phyloP scores from a whole-genome alignment of 345 rosid genomes.

The Citrus maxima region DNA sequence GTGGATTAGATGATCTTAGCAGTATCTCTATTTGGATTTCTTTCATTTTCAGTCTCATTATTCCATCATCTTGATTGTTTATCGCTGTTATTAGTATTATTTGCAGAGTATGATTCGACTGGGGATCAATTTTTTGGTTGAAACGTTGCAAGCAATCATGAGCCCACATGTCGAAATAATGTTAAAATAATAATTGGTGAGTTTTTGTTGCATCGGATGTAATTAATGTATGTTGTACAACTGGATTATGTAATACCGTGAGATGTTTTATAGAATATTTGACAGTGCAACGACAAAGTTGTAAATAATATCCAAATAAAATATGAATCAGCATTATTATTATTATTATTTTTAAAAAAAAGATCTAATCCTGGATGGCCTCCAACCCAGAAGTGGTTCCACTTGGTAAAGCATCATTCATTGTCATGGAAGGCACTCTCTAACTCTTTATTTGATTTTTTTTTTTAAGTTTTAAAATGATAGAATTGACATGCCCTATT shows the following conservation, averaged over 20 bases:
- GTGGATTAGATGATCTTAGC: background rate
- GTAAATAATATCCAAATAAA: too few species aligned
- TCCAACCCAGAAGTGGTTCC: constrained; percentile 12
- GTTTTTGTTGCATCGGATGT: too few species aligned
- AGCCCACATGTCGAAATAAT: constrained; percentile 23
- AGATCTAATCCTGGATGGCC: constrained; percentile 10
- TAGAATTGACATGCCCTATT: too few species aligned
- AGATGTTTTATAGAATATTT: too few species aligned
- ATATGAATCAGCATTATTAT: too few species aligned
- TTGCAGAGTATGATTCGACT: background rate
- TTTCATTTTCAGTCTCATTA: constrained; percentile 3
- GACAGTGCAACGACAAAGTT: too few species aligned
- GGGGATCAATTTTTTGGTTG: background rate
- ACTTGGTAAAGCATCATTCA: constrained; percentile 21
- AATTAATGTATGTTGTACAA: too few species aligned
- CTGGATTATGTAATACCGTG: too few species aligned
- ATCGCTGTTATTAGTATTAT: background rate
- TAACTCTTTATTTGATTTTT: background rate
- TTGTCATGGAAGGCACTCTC: background rate
- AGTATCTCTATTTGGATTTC: constrained; percentile 4
- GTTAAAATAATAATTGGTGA: background rate
- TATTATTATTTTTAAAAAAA: background rate
- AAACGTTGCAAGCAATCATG: constrained; percentile 18
- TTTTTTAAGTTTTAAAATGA: too few species aligned
- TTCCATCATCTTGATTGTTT: background rate